Conservation (phyloP, 2,329 filamentous ascomycete genomes). For the Penicillium sp. region DNA sequence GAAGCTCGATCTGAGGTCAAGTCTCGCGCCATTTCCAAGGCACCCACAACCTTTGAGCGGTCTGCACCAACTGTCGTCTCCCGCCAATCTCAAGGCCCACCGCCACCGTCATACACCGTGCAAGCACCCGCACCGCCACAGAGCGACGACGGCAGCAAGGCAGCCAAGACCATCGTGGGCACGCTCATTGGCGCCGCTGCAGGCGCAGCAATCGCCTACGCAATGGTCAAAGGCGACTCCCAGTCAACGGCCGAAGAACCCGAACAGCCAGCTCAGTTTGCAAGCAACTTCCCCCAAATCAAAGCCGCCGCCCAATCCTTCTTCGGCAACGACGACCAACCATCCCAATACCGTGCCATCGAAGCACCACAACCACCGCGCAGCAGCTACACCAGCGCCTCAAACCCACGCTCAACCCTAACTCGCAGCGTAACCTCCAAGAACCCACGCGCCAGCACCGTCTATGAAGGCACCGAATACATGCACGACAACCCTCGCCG, state of each 20-base stretch:
- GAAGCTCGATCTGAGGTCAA: conserved; percentile 9
- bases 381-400: no score
- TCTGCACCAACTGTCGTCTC: conserved; percentile 18
- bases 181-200: conserved; percentile 71
- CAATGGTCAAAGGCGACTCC: conserved; percentile 55
- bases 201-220: conserved; percentile 67
- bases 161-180: conserved; percentile 59
- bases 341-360: conserved; percentile 24
- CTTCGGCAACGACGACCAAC: conserved; percentile 2
- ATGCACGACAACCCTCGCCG: conserved; percentile 27
- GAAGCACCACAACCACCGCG: conserved; percentile 26
- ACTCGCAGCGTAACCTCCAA: conserved; percentile 33
- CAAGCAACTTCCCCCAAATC: conserved; percentile 21
- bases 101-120: conserved; percentile 21
- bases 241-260: conserved; percentile 18
- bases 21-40: conserved; percentile 24
- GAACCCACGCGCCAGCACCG: conserved; percentile 35
- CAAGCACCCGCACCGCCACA: conserved; percentile 23
- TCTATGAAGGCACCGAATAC: conserved; percentile 35
- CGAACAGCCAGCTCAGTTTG: conserved; percentile 18
- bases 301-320: conserved; percentile 19
- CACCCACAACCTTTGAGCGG: conserved; percentile 20
- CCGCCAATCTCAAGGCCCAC: conserved; percentile 16
- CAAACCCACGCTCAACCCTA: conserved; percentile 27
- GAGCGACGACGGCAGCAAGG: conserved; percentile 37